Evolutionary conservation across 768 basidiomycete genomes (phyloP).

Genomic region (Glaciozyma martinii): DNA sequence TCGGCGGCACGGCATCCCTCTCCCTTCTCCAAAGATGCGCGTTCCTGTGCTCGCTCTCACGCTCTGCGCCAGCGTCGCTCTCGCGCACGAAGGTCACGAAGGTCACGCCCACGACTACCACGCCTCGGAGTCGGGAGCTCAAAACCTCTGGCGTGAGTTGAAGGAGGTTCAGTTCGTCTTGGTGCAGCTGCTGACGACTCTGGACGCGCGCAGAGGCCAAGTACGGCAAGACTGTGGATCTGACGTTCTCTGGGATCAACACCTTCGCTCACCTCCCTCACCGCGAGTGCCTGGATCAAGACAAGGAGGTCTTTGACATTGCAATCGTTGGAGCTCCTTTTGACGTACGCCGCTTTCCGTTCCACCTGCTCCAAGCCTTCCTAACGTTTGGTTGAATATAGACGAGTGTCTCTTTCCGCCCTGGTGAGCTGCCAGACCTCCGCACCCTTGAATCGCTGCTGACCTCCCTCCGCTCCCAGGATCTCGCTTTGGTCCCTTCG

Average conservation of each 20-base stretch:
- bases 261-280: slow-evolving; percentile 78
- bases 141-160: not conserved
- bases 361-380: slow-evolving; percentile 6
- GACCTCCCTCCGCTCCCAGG: not conserved
- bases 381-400: slow-evolving; percentile 38
- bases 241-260: slow-evolving; percentile 66
- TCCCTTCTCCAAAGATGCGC: no score
- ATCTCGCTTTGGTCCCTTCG: slow-evolving; percentile 79
- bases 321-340: not conserved
- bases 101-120: not conserved
- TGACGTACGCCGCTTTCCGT: not conserved
- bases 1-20: no score
- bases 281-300: slow-evolving; percentile 58
- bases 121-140: not conserved
- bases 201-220: slow-evolving; percentile 39
- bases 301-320: slow-evolving; percentile 21
- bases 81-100: not conserved
- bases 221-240: slow-evolving; percentile 66
- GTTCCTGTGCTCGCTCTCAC: no score
- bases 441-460: not conserved
- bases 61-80: no score
- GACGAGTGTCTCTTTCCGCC: slow-evolving; percentile 63
- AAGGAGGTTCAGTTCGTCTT: not conserved
- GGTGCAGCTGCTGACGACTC: not conserved
- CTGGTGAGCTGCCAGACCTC: slow-evolving; percentile 43